These are phyloP conservation scores for Aspergillus panamensis DNA, from an alignment of 495 filamentous ascomycete species.

Conservation along the genomic window DNA sequence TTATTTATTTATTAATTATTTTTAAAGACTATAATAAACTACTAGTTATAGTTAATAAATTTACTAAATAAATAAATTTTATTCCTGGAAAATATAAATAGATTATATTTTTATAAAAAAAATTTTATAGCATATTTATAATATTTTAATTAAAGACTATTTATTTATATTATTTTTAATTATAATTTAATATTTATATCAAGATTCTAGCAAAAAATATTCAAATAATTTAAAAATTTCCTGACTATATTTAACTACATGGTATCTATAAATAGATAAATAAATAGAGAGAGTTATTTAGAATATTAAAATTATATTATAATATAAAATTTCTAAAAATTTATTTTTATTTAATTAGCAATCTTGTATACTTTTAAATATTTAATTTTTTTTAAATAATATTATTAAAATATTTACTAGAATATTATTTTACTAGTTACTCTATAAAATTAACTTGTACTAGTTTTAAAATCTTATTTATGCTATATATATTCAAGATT, in stretches of 20 bases:
- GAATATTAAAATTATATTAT: neutral
- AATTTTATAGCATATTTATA: neutral
- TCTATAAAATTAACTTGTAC: too few relatives aligned
- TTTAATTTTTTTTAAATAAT: neutral
- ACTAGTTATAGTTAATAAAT: neutral
- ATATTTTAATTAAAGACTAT: neutral
- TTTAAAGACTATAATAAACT: neutral
- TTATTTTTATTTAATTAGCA: neutral
- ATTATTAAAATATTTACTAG: neutral
- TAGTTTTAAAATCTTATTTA: neutral
- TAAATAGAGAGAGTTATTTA: neutral
- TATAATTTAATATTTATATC: neutral
- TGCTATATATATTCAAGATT: neutral
- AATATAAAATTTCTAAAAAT: too few relatives aligned
- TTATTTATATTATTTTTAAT: neutral
- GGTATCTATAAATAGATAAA: neutral
- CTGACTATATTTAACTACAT: neutral
- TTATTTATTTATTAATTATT: neutral
- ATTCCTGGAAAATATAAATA: neutral
- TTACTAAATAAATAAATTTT: neutral
- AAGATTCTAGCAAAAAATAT: too few relatives aligned
- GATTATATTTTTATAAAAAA: neutral
- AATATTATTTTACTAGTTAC: neutral
- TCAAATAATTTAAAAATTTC: too few relatives aligned
- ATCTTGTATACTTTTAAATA: too few relatives aligned